Conservation (phyloP, 768 basidiomycete species). For the Galerina marginata region DNA sequence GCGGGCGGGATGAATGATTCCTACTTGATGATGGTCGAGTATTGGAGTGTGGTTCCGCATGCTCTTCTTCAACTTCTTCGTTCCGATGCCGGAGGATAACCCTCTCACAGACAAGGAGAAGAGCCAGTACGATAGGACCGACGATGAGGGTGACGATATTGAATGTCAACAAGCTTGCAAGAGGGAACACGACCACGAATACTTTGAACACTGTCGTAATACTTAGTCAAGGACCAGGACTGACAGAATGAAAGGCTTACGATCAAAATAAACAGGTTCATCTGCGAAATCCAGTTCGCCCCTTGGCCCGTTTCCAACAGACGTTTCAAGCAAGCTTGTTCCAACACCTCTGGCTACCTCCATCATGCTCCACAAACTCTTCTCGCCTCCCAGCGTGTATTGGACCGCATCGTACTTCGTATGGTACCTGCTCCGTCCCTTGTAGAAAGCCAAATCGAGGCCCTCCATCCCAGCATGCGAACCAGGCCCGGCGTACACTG, state of each 20-base stretch:
- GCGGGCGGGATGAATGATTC: too few species aligned
- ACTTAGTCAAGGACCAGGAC: background rate
- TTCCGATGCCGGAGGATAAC: slow-evolving; percentile 22
- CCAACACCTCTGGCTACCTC: slow-evolving; percentile 65
- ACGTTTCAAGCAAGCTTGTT: slow-evolving; percentile 53
- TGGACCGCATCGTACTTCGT: slow-evolving; percentile 74
- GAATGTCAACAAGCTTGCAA: slow-evolving; percentile 52
- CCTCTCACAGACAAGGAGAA: slow-evolving; percentile 41
- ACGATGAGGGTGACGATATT: slow-evolving; percentile 66
- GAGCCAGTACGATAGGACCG: slow-evolving; percentile 61
- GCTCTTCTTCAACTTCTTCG: background rate
- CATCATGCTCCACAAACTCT: slow-evolving; percentile 79
- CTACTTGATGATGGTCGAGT: background rate
- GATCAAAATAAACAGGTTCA: slow-evolving; percentile 71
- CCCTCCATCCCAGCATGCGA: slow-evolving; percentile 58
- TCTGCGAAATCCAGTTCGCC: slow-evolving; percentile 20
- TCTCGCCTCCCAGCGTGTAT: slow-evolving; percentile 56
- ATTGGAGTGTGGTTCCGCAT: background rate
- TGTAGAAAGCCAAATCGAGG: slow-evolving; percentile 82
- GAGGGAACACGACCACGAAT: slow-evolving; percentile 58
- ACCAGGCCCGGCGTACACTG: slow-evolving; percentile 57
- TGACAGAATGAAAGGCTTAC: slow-evolving; percentile 45
- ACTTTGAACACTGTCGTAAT: slow-evolving; percentile 59
- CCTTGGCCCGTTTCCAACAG: slow-evolving; percentile 6
- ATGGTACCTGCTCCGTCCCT: slow-evolving; percentile 75